Base-by-base conservation (phyloP, 768 basidiomycete genomes). In the Pleurotus giganteus region DNA sequence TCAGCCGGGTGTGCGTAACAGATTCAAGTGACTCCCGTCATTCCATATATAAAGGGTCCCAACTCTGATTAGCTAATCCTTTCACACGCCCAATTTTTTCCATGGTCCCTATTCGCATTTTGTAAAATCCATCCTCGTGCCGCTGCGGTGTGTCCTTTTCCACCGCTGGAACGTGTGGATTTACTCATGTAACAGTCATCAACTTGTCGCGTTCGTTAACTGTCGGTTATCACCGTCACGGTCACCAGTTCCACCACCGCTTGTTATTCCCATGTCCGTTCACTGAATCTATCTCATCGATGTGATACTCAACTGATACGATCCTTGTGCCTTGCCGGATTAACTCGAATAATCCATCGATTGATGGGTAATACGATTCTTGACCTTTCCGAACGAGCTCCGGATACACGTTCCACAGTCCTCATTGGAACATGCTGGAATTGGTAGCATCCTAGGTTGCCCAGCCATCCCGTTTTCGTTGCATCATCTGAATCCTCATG, bases 1-100 rank as follows among this genome's bases (percentile, higher is more conserved):
- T 75, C 75, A 70, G 75, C 75, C 73, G 71, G 72, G 68, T 64
- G 63, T 62, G 49, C 49, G 49, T 51, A 51, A 51, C 49, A 37
- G 24, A 24, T 11, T 37, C 21, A 27, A 27, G n/a, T 51, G 49
- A 51, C 34, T 51, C 49, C 49, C 49, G 37, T 34, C 39, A 41
- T 7, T 41, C 34, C 26, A 29, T 51, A 15, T 51, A 51, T 51
- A 51, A 19, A 51, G 11, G 32, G 9, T 19, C 17, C 27, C 46
- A 28, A 15, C 8, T 32, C 4, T n/a, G 24, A 27, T 47, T 47
- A 47, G 27, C 17, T 29, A 47, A 47, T 47, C 2, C 15, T 23
- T 21, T 51, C 49, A 4, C 49, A 51, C 49, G 49, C 17, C 21
- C 49, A 23, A 17, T 23, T 51, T 51, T 50, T 36, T 34, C 24